Base-by-base conservation (phyloP, 805 yeast species). In the Priceomyces castillae region DNA sequence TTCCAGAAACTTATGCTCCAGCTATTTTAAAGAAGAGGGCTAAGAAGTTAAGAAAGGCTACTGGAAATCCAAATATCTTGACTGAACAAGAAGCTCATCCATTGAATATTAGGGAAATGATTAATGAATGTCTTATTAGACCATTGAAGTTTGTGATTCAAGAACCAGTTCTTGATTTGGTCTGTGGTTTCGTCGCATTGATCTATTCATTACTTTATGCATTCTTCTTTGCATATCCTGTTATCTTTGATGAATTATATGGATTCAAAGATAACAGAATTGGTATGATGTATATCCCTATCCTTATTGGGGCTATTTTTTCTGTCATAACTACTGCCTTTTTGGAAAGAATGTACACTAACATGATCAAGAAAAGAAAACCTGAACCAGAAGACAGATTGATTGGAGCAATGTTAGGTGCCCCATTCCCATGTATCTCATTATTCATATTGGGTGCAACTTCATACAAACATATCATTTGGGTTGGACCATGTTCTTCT, bases 151-250 rank as follows among this genome's bases (percentile, higher is more conserved):
- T 89, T 59, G 80, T 81, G 14, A 63, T 78, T 16, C 80, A 90
- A 20, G 97, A 90, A 63, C 96, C 96, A 3, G 95, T 89, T 20
- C 70, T 90, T 56, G 94, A 82, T 57, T 69, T 88, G 52, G 80
- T 90, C 74, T 88, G 95, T 64, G 78, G 80, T 54, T 90, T 88
- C 64, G 92, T 90, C 47, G 90, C 95, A 50, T 74, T 90, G 61
- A 88, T 90, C 62, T 90, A 90, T 69, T 84, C 96, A n/a, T 73
- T 90, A 60, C 73, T 90, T 40, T 90, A 90, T 58, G 96, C 96
- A 10, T 90, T 90, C 73, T 90, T 90, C 81, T 90, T 89, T 68
- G 97, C 97, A 0, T 90, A 86, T 67, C 97, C 97, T 3, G 95
- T 84, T 41, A 87, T 90, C 41, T 90, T 90, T 62, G 77, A 74